Conservation (phyloP, 371 early-diverging fungal genomes). For the Rhizopus arrhizus region DNA sequence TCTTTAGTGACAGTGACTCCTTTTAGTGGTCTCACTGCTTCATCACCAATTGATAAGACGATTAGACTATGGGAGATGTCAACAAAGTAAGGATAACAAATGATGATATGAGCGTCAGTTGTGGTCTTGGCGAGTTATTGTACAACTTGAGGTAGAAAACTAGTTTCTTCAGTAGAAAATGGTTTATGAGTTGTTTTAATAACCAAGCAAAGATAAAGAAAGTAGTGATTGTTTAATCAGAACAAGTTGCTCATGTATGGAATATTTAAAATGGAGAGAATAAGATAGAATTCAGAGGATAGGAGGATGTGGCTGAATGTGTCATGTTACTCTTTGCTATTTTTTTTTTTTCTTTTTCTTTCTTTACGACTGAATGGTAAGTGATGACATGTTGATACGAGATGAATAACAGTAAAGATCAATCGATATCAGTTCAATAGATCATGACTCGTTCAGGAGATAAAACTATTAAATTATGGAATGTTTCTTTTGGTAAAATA, state of each 20-base stretch:
- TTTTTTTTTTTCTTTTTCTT: slow-evolving; percentile 56
- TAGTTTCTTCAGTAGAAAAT: slow-evolving; percentile 59
- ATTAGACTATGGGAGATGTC: slow-evolving; percentile 86
- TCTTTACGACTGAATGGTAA: slow-evolving; percentile 43
- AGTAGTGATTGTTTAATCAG: neutral
- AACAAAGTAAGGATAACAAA: slow-evolving; percentile 56
- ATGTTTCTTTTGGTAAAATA: slow-evolving; percentile 64
- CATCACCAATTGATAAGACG: slow-evolving; percentile 84
- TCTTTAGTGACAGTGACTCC: slow-evolving; percentile 73
- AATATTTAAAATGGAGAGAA: slow-evolving; percentile 70
- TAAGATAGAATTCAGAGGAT: slow-evolving; percentile 77
- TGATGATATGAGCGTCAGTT: neutral
- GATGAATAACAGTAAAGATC: slow-evolving; percentile 9
- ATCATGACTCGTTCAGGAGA: slow-evolving; percentile 84
- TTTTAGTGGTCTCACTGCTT: slow-evolving; percentile 72
- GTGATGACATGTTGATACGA: neutral
- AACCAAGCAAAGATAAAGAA: slow-evolving; percentile 71
- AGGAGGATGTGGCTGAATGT: slow-evolving; percentile 90
- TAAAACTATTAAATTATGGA: slow-evolving; percentile 86
- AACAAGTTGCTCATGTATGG: slow-evolving; percentile 78
- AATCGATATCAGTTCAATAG: slow-evolving; percentile 61
- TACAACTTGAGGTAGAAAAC: slow-evolving; percentile 83
- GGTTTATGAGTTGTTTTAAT: slow-evolving; percentile 72
- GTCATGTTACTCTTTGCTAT: slow-evolving; percentile 74
- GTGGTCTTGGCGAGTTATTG: slow-evolving; percentile 64